These are phyloP conservation scores for Candida albicans DNA, from an alignment of 1,139 yeast genomes.

Conservation along the genomic window DNA sequence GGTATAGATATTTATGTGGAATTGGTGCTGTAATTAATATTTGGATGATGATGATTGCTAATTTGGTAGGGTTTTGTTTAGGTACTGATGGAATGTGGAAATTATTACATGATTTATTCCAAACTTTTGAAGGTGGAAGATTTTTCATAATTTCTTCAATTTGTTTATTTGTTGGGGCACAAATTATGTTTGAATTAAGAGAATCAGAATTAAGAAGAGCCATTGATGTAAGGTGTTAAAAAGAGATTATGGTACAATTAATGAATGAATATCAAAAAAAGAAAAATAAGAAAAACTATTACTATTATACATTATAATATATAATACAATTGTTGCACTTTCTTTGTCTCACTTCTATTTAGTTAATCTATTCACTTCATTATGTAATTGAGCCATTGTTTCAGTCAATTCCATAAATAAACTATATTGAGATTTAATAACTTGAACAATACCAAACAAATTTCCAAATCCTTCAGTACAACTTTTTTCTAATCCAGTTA, in stretches of 20 bases:
- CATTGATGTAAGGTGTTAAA: conserved; percentile 67
- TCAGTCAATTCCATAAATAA: conserved; percentile 91
- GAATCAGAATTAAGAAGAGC: conserved; percentile 85
- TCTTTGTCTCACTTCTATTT: conserved; percentile 11
- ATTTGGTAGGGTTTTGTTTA: conserved; percentile 89
- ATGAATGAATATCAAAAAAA: too few relatives aligned
- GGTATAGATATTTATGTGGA: conserved; percentile 84
- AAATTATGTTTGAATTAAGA: conserved; percentile 92
- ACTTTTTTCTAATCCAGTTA: conserved; percentile 43
- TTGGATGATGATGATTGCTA: conserved; percentile 99
- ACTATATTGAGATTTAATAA: conserved; percentile 78
- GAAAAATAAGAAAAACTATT: too few relatives aligned
- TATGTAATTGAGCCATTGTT: conserved; percentile 85
- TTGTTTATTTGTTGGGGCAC: conserved; percentile 79
- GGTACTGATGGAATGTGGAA: conserved; percentile 81
- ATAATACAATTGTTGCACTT: too few relatives aligned
- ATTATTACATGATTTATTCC: conserved; percentile 68
- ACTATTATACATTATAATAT: too few relatives aligned
- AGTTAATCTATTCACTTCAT: conserved; percentile 37
- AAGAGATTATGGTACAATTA: conserved; percentile 2
- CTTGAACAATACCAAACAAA: conserved; percentile 56
- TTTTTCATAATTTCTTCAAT: conserved; percentile 66
- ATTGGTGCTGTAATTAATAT: conserved; percentile 85
- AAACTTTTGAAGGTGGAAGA: conserved; percentile 63
- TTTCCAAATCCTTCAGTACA: conserved; percentile 52